Evolutionary conservation across 2,329 filamentous ascomycete genomes (phyloP), one percentile per base, ranked within the genome.

Genomic region (Talaromyces piceae): DNA sequence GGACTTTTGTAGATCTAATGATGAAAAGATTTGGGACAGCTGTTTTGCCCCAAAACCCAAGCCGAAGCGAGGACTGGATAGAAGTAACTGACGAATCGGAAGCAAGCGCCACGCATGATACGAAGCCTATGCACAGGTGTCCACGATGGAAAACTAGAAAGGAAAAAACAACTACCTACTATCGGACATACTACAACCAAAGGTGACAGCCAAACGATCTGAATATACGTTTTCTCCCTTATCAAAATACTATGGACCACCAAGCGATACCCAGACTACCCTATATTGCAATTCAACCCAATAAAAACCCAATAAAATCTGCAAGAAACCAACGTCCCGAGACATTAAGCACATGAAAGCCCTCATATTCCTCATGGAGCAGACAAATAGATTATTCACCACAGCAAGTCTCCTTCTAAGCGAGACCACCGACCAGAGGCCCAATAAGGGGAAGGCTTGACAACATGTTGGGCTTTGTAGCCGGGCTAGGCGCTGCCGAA

Each of bases 1-100:
- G 69, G 69, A 68, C 62, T 1, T 72, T 72, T 54, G 57, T 71
- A 25, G 62, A 68, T 51, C 54, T 67, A 49, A 56, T 61, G 28
- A 51, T 55, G 9, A 56, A 49, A 9, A 55, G 52, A 5, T 67
- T 67, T 51, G 52, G 51, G 7, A 27, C 62, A 4, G 52, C 56
- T 8, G 31, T 47, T 2, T 26, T 54, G 3, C 48, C 44, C 23
- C 18, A 3, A 13, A 28, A n/a, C n/a, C 3, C 20, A n/a, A 16
- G 25, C 9, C 20, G 3, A 9, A 27, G 5, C n/a, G 1, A 13
- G 20, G 4, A 27, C 6, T 26, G 4, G n/a, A 31, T 22, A 22
- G 4, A 12, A 11, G 16, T n/a, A 18, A 26, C 3, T 45, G 7
- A 31, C 12, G 13, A 28, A 8, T 7, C n/a, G 2, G 7, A 16